Evolutionary conservation across 306 rosid species (phyloP).

Genomic region (Oxytropis ochrocephala): DNA sequence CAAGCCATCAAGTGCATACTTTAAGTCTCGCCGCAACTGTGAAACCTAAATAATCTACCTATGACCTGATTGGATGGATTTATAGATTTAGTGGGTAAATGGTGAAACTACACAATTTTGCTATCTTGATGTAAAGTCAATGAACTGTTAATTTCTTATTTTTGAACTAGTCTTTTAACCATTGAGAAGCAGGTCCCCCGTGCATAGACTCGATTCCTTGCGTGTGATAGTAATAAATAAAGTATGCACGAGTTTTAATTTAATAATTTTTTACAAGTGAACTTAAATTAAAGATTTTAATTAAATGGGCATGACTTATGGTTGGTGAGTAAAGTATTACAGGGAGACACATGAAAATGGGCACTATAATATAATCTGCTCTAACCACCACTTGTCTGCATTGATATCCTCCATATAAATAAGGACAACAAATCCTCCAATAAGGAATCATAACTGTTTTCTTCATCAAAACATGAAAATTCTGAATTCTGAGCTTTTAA

Average conservation of each 20-base stretch:
- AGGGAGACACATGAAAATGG: constrained; percentile 25
- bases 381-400: constrained; percentile 23
- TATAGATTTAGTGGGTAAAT: neutral
- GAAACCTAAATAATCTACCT: neutral
- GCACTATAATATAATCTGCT: constrained; percentile 14
- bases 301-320: neutral
- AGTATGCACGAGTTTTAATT: neutral
- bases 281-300: neutral
- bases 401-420: constrained; percentile 13
- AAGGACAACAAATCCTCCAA: constrained; percentile 22
- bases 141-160: neutral
- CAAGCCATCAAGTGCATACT: no score
- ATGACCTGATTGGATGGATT: neutral
- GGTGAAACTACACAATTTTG: no score
- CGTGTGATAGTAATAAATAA: neutral
- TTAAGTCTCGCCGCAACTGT: neutral
- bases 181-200: neutral
- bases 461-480: constrained; percentile 19
- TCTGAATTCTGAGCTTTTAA: constrained; percentile 7
- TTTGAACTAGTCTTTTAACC: neutral
- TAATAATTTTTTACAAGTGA: neutral
- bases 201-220: neutral
- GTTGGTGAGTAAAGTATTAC: constrained; percentile 15
- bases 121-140: no score
- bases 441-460: constrained; percentile 17